phyloP scores from a whole-genome alignment of 352 stramenopile genomes.

The Pythium dissotocum region DNA sequence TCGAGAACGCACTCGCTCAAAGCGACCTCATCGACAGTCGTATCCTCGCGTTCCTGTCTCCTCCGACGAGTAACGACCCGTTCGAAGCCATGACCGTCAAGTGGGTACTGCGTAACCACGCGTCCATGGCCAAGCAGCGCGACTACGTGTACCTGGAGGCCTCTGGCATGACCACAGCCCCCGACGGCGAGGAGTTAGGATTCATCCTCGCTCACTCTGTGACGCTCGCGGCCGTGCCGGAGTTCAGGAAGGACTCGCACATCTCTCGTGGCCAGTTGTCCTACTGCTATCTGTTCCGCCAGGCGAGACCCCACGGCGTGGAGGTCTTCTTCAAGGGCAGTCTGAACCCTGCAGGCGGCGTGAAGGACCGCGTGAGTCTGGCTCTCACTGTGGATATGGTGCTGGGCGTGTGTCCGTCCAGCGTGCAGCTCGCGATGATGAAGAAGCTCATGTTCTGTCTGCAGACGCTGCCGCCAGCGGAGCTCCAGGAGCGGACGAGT shows the following conservation, averaged over 20 bases:
- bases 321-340: constrained; percentile 61
- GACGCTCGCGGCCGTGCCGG: constrained; percentile 42
- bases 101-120: constrained; percentile 57
- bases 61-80: constrained; percentile 42
- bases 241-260: constrained; percentile 64
- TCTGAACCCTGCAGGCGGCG: constrained; percentile 49
- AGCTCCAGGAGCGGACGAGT: constrained; percentile 4
- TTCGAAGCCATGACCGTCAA: constrained; percentile 68
- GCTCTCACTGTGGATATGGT: constrained; percentile 50
- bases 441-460: constrained; percentile 71
- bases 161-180: constrained; percentile 51
- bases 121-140: constrained; percentile 56
- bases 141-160: constrained; percentile 72
- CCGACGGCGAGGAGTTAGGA: constrained; percentile 51
- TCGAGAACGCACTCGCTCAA: constrained; percentile 48
- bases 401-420: constrained; percentile 37
- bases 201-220: constrained; percentile 69
- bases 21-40: constrained; percentile 55
- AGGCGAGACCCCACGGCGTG: constrained; percentile 37
- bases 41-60: constrained; percentile 50
- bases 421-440: constrained; percentile 65
- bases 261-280: constrained; percentile 60
- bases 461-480: constrained; percentile 29
- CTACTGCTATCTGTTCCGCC: constrained; percentile 54
- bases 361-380: constrained; percentile 46